Percentiles rank a stretch among this genome's conserved stretches.
Evolutionary conservation across 73 alveolate genomes (phyloP).

Genomic region (Durusdinium trenchii): DNA sequence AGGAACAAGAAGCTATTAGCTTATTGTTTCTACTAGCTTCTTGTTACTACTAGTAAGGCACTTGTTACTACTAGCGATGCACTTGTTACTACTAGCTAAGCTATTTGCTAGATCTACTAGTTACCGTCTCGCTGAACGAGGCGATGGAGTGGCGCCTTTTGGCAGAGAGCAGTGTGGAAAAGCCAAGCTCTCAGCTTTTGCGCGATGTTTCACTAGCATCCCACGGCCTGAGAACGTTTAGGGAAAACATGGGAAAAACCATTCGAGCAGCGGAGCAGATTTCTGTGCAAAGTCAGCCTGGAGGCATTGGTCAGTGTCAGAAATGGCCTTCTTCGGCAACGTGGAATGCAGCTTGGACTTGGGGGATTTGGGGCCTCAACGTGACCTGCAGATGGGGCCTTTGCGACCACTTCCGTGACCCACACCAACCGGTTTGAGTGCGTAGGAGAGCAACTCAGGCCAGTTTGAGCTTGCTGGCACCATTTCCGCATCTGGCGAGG

Average conservation of each 20-base stretch:
- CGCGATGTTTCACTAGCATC: too few relatives aligned
- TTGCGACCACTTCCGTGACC: neutral
- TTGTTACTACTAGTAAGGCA: too few relatives aligned
- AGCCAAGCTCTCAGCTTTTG: too few relatives aligned
- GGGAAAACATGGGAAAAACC: neutral
- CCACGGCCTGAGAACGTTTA: neutral
- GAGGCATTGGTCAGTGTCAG: conserved; percentile 81
- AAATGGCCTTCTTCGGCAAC: conserved; percentile 52
- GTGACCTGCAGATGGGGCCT: neutral
- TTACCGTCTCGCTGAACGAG: neutral
- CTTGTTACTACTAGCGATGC: too few relatives aligned
- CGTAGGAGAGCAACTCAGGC: neutral
- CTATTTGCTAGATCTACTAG: too few relatives aligned
- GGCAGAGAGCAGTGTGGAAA: neutral
- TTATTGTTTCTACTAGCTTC: too few relatives aligned
- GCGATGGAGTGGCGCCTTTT: conserved; percentile 49
- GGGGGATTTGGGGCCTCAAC: neutral
- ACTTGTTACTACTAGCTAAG: too few relatives aligned
- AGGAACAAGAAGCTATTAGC: too few relatives aligned
- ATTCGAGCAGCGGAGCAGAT: neutral
- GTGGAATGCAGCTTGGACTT: conserved; percentile 23
- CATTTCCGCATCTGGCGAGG: conserved; percentile 58
- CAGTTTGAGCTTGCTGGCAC: conserved; percentile 46
- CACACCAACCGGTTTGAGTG: neutral
- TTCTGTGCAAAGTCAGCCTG: neutral